Evolutionary conservation across 164 flowering plant species (phyloP), one percentile per base, ranked within the genome.

Genomic region (Liriodendron chinense): DNA sequence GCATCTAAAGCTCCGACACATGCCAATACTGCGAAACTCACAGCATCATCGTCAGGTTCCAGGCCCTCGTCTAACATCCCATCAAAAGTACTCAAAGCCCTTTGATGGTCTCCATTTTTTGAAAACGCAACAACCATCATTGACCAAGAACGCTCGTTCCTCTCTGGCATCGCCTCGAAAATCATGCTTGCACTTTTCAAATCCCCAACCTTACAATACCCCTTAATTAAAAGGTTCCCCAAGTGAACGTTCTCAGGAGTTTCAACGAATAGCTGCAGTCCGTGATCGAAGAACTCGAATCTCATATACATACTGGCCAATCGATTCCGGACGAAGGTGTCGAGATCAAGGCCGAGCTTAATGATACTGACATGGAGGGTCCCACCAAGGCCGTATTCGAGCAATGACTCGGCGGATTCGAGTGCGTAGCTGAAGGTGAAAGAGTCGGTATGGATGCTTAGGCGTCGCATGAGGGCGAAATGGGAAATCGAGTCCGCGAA

Each of bases 181-280:
- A 86, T 72, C 78, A 71, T 80, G 22, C 62, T 18, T 10, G 86
- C 88, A 76, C 72, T 86, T 62, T 62, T 7, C 75, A 81, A n/a
- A 14, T 86, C 79, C 8, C 88, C 87, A 22, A 12, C 82, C 77
- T 80, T 81, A 81, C 85, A 86, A 79, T 77, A 87, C 69, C 89
- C 89, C 77, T 84, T 83, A 75, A 89, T 84, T 85, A 89, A 28
- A 73, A 84, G 81, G 83, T 87, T 87, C 91, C 93, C 86, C 18
- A 85, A 59, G 43, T 83, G 24, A 1, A 83, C 64, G 76, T 82
- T 84, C 18, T 87, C 80, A 34, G 84, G 81, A 47, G 84, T 86
- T 85, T 85, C 87, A 48, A 86, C 86, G 73, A 89, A 34, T 7
- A 34, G 5, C 43, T 34, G 43, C 43, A 34, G 3, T 4, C 6